phyloP scores from a whole-genome alignment of 768 basidiomycete species.

The Guyanaporus albipodus region DNA sequence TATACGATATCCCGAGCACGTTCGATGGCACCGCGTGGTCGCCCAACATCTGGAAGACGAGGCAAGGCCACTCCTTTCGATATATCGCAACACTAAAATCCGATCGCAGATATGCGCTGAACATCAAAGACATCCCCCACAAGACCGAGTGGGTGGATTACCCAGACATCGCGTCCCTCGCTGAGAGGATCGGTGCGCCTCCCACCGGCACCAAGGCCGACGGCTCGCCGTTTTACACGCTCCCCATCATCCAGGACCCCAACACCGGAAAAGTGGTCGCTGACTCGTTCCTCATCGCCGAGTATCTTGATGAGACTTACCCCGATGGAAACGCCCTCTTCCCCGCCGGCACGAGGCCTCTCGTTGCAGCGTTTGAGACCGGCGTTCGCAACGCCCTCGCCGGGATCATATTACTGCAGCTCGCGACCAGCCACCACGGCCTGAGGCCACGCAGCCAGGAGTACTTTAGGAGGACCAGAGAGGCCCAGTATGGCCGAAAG shows the following conservation, averaged over 20 bases:
- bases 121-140: slow-evolving; percentile 40
- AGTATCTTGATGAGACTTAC: slow-evolving; percentile 44
- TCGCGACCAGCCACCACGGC: slow-evolving; percentile 6
- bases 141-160: slow-evolving; percentile 43
- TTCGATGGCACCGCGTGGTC: slow-evolving; percentile 34
- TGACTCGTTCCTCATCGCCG: slow-evolving; percentile 42
- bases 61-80: slow-evolving; percentile 26
- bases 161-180: slow-evolving; percentile 36
- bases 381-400: slow-evolving; percentile 10
- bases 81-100: background rate
- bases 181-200: slow-evolving; percentile 31
- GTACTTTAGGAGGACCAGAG: slow-evolving; percentile 36
- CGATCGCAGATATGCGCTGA: slow-evolving; percentile 33
- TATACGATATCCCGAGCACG: slow-evolving; percentile 45
- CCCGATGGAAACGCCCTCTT: slow-evolving; percentile 38
- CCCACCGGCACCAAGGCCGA: slow-evolving; percentile 30
- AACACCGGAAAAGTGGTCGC: slow-evolving; percentile 32
- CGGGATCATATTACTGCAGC: slow-evolving; percentile 12
- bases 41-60: slow-evolving; percentile 44
- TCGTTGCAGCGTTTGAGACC: slow-evolving; percentile 39
- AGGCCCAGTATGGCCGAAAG: slow-evolving; percentile 28
- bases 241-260: slow-evolving; percentile 42
- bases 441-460: slow-evolving; percentile 28
- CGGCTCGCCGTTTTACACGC: slow-evolving; percentile 35
- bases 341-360: slow-evolving; percentile 36